Base-by-base conservation (phyloP, 495 filamentous ascomycete species). In the Entonaema liquescens region DNA sequence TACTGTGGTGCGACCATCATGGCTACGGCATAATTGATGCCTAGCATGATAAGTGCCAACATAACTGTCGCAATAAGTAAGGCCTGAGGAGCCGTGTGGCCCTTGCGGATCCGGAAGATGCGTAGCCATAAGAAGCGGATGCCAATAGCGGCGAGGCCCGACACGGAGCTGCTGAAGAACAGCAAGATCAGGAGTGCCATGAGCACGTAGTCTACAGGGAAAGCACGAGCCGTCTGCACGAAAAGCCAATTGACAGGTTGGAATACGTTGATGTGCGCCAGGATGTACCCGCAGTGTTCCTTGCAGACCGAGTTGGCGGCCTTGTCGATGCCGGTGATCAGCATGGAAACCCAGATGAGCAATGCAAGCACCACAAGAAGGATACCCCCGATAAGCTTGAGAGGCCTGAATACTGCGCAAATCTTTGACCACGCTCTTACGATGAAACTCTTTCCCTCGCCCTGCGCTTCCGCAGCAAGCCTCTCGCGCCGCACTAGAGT, bases 1-100 rank as follows among this genome's bases (percentile, higher is more conserved):
- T 99, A 99, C 73, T 98, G 94, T 1, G 95, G 96, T 2, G 93
- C 95, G 23, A 96, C 88, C 33, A 98, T 81, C 91, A 97, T 97
- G 61, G 92, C 89, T 36, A 98, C 83, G 9, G 92, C 87, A 79
- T 98, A 99, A 77, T 98, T 96, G 70, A 97, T 87, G 35, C 93
- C 95, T 47, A 99, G 79, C 26, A 90, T 91, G 35, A 94, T 94
- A 71, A 98, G 85, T 25, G 93, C 93, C 47, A 98, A 82, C 86
- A 99, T 90, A 36, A 94, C 92, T 2, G 94, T 98, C 29, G 93
- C 91, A 68, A 97, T 85, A 38, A 99, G 87, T n/a, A 99, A 81
- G 13, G 94, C 96, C 76, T 98, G 95, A 3, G 95, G 95, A 2
- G 92, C 89, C 0, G 95, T 98, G 74, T 93, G 90, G 44, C 93